Evolutionary conservation across 2,329 filamentous ascomycete species (phyloP).

Genomic region (Fusarium succisae): DNA sequence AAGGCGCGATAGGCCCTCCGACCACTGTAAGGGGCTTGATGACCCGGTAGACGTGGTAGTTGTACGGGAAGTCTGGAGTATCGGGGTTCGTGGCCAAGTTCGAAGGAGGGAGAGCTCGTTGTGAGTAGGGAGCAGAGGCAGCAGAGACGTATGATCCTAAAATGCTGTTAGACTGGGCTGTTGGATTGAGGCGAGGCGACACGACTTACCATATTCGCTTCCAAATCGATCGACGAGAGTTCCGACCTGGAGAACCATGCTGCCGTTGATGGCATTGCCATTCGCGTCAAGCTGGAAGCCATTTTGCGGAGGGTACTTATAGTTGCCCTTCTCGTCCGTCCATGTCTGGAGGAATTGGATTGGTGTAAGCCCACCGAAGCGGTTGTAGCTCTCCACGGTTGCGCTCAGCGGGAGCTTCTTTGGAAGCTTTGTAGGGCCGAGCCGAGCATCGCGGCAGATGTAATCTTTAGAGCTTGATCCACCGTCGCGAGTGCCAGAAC

Average conservation of each 20-base stretch:
- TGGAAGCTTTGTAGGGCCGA: constrained; percentile 50
- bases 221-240: constrained; percentile 60
- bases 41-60: constrained; percentile 60
- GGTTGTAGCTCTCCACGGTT: constrained; percentile 47
- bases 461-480: constrained; percentile 33
- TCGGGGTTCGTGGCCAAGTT: constrained; percentile 52
- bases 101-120: constrained; percentile 57
- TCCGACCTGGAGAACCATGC: constrained; percentile 51
- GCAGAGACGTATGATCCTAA: constrained; percentile 51
- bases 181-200: neutral
- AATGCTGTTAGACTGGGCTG: neutral
- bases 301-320: constrained; percentile 51
- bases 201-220: constrained; percentile 50
- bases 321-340: constrained; percentile 43
- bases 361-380: constrained; percentile 52
- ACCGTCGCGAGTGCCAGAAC: constrained; percentile 34
- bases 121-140: constrained; percentile 56
- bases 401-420: constrained; percentile 47
- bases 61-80: constrained; percentile 52
- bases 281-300: constrained; percentile 52
- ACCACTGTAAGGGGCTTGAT: constrained; percentile 50
- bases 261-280: constrained; percentile 52
- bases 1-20: constrained; percentile 57
- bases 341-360: constrained; percentile 51
- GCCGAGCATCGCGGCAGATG: constrained; percentile 50